A percentile compares a stretch with the other conserved stretches of the same genome.
phyloP scores from a whole-genome alignment of 192 early-diverging fungal genomes.

The Coemansia sp. region DNA sequence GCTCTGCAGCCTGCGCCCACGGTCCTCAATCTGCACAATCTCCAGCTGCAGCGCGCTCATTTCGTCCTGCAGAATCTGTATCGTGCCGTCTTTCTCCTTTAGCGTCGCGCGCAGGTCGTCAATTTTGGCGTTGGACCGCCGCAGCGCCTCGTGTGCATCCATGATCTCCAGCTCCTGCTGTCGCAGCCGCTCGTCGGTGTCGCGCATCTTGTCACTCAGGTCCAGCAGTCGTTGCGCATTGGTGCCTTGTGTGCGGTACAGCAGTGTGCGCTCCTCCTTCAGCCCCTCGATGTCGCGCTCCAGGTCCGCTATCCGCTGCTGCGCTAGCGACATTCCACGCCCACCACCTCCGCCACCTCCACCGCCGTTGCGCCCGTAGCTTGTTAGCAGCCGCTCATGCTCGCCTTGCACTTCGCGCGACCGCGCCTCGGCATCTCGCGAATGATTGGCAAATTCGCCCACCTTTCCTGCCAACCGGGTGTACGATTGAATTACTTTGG shows the following conservation, averaged over 20 bases:
- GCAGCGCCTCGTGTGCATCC: slow-evolving; percentile 44
- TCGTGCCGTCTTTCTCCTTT: slow-evolving; percentile 87
- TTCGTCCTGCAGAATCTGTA: slow-evolving; percentile 94
- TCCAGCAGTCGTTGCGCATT: slow-evolving; percentile 89
- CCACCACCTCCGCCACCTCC: slow-evolving; percentile 12
- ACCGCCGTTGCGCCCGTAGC: slow-evolving; percentile 29
- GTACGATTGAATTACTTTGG: slow-evolving; percentile 52
- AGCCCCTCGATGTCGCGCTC: slow-evolving; percentile 72
- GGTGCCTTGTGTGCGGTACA: slow-evolving; percentile 87
- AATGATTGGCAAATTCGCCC: slow-evolving; percentile 44
- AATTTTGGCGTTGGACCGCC: slow-evolving; percentile 30
- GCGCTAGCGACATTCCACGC: slow-evolving; percentile 46
- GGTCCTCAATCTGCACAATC: slow-evolving; percentile 72
- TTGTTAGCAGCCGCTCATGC: slow-evolving; percentile 46
- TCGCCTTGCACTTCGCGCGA: slow-evolving; percentile 48
- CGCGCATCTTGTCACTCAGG: slow-evolving; percentile 77
- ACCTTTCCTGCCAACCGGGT: slow-evolving; percentile 43
- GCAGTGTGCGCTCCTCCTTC: slow-evolving; percentile 82
- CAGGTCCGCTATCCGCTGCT: slow-evolving; percentile 70
- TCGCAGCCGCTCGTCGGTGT: slow-evolving; percentile 64
- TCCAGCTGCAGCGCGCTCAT: slow-evolving; percentile 87
- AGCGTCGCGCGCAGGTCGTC: slow-evolving; percentile 54
- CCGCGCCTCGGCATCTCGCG: slow-evolving; percentile 44
- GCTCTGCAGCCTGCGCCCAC: slow-evolving; percentile 63
- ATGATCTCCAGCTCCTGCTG: slow-evolving; percentile 48